phyloP scores from a whole-genome alignment of 2,329 filamentous ascomycete species.

The Cladophialophora yegresii region DNA sequence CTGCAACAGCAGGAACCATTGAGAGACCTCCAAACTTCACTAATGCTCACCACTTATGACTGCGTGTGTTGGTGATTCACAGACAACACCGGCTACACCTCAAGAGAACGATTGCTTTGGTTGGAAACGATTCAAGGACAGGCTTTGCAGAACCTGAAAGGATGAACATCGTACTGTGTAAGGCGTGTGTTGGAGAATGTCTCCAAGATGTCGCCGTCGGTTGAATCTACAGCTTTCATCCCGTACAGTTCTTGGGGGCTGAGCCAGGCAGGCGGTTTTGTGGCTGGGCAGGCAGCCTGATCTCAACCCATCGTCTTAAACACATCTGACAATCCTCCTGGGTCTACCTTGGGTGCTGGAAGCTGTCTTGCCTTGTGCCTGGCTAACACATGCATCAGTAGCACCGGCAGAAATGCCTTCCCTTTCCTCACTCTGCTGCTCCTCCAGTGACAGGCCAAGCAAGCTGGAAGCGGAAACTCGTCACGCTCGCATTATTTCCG shows the following conservation, averaged over 20 bases:
- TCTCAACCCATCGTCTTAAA: not conserved
- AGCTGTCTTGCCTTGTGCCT: not conserved
- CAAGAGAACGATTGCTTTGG: too few species aligned
- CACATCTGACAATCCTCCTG: not conserved
- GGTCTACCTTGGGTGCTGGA: not conserved
- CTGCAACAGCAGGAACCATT: not conserved
- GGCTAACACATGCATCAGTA: not conserved
- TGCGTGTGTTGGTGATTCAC: too few species aligned
- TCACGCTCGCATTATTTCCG: conserved; percentile 28
- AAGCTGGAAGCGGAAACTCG: conserved; percentile 25
- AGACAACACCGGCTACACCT: too few species aligned
- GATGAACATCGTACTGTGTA: not conserved
- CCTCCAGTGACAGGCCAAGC: conserved; percentile 17
- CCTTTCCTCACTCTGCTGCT: conserved; percentile 21
- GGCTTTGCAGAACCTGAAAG: not conserved
- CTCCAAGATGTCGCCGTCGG: not conserved
- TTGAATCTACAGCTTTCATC: not conserved
- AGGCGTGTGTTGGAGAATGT: not conserved
- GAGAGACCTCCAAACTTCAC: too few species aligned
- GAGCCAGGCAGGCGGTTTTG: conserved; percentile 8
- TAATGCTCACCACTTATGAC: too few species aligned
- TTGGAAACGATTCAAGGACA: too few species aligned
- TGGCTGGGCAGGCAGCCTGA: conserved; percentile 8
- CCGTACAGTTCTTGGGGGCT: not conserved
- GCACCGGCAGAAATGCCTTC: conserved; percentile 1